These are phyloP conservation scores for Leccinum barrowsii DNA, from an alignment of 768 basidiomycete genomes.

Conservation along the genomic window DNA sequence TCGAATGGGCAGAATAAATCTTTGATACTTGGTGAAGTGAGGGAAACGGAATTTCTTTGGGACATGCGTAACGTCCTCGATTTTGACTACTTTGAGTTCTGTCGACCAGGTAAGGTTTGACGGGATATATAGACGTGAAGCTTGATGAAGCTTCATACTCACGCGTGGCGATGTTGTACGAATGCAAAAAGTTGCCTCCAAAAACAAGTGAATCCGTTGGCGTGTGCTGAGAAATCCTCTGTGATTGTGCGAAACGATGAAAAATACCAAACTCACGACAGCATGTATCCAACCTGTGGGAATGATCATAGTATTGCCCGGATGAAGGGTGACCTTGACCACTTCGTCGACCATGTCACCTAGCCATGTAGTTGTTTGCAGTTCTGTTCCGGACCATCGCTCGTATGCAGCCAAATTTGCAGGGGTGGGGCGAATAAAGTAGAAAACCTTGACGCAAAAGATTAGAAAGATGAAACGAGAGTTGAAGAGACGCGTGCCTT, in stretches of 20 bases:
- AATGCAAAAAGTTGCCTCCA: conserved; percentile 96
- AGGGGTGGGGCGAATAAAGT: conserved; percentile 88
- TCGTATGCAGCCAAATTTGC: conserved; percentile 89
- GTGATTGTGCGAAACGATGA: background rate
- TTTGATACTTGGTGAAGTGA: conserved; percentile 63
- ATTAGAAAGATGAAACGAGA: background rate
- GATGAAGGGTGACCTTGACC: conserved; percentile 69
- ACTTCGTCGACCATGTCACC: conserved; percentile 93
- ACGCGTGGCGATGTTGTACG: conserved; percentile 86
- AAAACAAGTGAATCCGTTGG: conserved; percentile 92
- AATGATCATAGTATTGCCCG: conserved; percentile 90
- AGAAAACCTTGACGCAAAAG: conserved; percentile 66
- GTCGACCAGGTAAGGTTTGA: conserved; percentile 13
- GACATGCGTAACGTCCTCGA: conserved; percentile 89
- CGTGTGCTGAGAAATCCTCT: conserved; percentile 58
- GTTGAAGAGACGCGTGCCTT: conserved; percentile 50
- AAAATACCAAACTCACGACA: conserved; percentile 56
- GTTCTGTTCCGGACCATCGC: conserved; percentile 88
- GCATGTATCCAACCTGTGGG: conserved; percentile 98
- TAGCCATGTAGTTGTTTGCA: conserved; percentile 85
- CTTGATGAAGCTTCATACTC: conserved; percentile 26
- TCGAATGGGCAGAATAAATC: conserved; percentile 19
- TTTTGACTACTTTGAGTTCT: conserved; percentile 88
- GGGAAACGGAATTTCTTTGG: conserved; percentile 92
- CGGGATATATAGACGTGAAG: background rate